A percentile compares a stretch with the other conserved stretches of the same genome.
These are phyloP conservation scores for Tetrastigma voinierianum DNA, from an alignment of 164 flowering plant species.

Conservation along the genomic window DNA sequence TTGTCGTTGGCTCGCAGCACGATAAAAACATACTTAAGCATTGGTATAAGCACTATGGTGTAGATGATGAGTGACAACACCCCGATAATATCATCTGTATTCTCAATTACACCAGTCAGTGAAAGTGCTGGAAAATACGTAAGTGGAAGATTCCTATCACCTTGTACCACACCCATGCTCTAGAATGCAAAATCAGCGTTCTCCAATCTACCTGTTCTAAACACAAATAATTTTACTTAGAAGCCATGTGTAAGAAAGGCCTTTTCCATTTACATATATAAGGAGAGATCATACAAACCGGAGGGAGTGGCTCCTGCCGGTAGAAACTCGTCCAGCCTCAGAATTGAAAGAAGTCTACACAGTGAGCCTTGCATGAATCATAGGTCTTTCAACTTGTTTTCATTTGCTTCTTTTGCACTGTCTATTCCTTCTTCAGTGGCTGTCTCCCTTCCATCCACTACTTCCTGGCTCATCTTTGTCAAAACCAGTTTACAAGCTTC, in stretches of 20 bases:
- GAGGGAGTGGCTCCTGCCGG: constrained; percentile 13
- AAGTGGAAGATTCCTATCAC: constrained; percentile 80
- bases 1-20: constrained; percentile 65
- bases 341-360: constrained; percentile 55
- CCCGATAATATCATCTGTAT: constrained; percentile 48
- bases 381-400: constrained; percentile 24
- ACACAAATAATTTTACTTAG: no score
- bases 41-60: constrained; percentile 44
- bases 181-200: constrained; percentile 58
- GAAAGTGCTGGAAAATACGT: constrained; percentile 58
- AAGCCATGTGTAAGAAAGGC: no score
- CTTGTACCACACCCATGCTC: constrained; percentile 60
- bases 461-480: no score
- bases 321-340: constrained; percentile 61
- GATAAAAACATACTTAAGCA: constrained; percentile 55
- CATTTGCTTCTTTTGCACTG: neutral
- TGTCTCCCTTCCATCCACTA: neutral
- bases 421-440: neutral
- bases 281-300: neutral
- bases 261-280: neutral
- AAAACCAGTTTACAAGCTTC: no score
- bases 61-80: constrained; percentile 63
- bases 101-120: constrained; percentile 22
- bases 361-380: constrained; percentile 52
- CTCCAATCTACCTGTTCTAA: constrained; percentile 36